Evolutionary conservation across 495 filamentous ascomycete genomes (phyloP), one percentile per base, ranked within the genome.

Genomic region (Lineolata rhizophorae): DNA sequence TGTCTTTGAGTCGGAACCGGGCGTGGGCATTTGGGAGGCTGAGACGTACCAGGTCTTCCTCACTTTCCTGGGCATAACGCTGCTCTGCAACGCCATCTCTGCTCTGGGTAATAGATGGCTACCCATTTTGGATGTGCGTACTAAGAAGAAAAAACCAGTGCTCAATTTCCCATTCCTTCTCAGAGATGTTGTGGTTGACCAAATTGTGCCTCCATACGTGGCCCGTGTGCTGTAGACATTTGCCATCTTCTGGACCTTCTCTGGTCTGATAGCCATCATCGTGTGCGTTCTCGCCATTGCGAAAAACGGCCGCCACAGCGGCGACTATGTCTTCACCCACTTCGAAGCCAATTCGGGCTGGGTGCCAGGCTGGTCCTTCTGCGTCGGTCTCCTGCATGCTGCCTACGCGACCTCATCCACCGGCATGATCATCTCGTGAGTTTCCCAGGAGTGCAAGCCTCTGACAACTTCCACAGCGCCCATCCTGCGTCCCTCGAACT

Each of bases 241-340:
- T 18, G 73, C 69, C 40, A 71, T 75, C 18, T 71, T 60, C 38
- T 76, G 71, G 70, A 74, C 70, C 2, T 61, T 53, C 0, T 57
- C 49, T 2, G 70, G 65, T 24, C 66, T 74, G 12, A 32, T 75
- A 18, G 60, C 71, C 27, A 72, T 75, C 30, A 37, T 74, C 25
- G 43, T 73, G 20, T 64, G 60, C 0, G 40, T 74, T 16, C 45
- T 75, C 20, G 54, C 53, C 2, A 74, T 71, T 65, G 65, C 62
- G 1, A 56, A 68, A 35, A 36, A 54, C 21, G 51, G 52, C 15
- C 51, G 62, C 15, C 40, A 46, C 25, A 58, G 51, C 35, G 69
- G 46, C 4, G 53, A 59, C 18, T 73, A 64, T 48, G 71, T 74
- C 14, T 75, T 76, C 44, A 52, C 45, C 3, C 58, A 73, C 46